Evolutionary conservation across 768 basidiomycete genomes (phyloP).

Genomic region (Hygrocybe punicea): DNA sequence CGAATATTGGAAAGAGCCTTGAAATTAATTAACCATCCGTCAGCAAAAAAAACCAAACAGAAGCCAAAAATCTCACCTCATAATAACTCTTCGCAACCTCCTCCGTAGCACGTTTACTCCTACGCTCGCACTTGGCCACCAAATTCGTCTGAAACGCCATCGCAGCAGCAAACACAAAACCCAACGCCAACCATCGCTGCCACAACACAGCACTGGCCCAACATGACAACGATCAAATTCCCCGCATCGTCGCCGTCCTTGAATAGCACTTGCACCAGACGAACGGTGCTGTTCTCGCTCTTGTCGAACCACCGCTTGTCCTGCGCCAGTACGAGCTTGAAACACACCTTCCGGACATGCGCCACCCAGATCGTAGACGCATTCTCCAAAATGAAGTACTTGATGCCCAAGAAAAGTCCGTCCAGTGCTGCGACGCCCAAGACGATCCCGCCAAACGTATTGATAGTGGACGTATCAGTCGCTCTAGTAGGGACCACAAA

Average conservation of each 20-base stretch:
- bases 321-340: slow-evolving; percentile 54
- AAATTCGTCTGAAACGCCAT: slow-evolving; percentile 73
- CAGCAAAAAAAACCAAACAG: not conserved
- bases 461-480: no score
- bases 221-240: slow-evolving; percentile 68
- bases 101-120: no score
- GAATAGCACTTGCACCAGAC: no score
- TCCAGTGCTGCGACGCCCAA: no score
- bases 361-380: slow-evolving; percentile 74
- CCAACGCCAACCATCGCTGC: slow-evolving; percentile 78
- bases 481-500: no score
- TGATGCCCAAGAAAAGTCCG: no score
- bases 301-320: no score
- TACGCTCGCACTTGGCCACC: slow-evolving; percentile 67
- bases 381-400: slow-evolving; percentile 74
- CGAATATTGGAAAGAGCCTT: no score
- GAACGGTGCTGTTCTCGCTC: no score
- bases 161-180: slow-evolving; percentile 71
- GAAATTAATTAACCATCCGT: no score
- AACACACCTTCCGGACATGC: slow-evolving; percentile 53
- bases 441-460: no score
- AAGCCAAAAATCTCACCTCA: slow-evolving; percentile 47
- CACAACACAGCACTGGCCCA: slow-evolving; percentile 72
- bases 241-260: no score
- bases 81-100: slow-evolving; percentile 82